Conservation (phyloP, 257 asterid species). For the Buddleja alternifolia region DNA sequence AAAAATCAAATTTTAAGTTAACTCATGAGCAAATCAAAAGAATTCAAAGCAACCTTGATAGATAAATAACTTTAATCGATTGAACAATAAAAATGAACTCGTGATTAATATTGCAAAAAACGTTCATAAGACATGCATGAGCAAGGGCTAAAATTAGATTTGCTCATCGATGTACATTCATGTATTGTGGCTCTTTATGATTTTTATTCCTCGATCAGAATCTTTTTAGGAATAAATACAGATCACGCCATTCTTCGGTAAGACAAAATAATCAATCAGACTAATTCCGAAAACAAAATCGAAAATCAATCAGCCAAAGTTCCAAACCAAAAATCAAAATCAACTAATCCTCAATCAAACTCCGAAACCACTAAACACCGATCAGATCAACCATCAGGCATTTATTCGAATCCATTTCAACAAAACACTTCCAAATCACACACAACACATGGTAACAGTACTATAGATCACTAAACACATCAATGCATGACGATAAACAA, state of each 20-base stretch:
- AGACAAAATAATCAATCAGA: neutral
- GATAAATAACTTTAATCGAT: neutral
- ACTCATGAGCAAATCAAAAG: neutral
- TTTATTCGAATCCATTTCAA: slow-evolving; percentile 26
- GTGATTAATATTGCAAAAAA: slow-evolving; percentile 9
- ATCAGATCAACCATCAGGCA: slow-evolving; percentile 19
- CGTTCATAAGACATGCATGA: slow-evolving; percentile 17
- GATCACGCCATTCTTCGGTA: slow-evolving; percentile 6
- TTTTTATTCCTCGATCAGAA: slow-evolving; percentile 2
- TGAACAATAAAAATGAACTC: neutral
- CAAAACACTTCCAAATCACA: slow-evolving; percentile 2
- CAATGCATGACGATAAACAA: neutral
- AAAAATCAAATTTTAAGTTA: neutral
- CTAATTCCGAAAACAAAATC: slow-evolving; percentile 6
- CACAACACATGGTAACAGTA: too few relatives aligned
- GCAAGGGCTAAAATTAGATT: neutral
- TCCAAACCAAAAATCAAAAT: slow-evolving; percentile 24
- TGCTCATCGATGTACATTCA: slow-evolving; percentile 22
- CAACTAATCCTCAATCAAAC: slow-evolving; percentile 3
- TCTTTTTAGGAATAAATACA: neutral
- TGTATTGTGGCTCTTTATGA: neutral
- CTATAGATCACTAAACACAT: neutral
- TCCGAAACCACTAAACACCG: neutral
- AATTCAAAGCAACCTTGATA: neutral
- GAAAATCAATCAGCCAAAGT: slow-evolving; percentile 14